Conservation (phyloP, 2,329 filamentous ascomycete species). For the Venturia carpophila region DNA sequence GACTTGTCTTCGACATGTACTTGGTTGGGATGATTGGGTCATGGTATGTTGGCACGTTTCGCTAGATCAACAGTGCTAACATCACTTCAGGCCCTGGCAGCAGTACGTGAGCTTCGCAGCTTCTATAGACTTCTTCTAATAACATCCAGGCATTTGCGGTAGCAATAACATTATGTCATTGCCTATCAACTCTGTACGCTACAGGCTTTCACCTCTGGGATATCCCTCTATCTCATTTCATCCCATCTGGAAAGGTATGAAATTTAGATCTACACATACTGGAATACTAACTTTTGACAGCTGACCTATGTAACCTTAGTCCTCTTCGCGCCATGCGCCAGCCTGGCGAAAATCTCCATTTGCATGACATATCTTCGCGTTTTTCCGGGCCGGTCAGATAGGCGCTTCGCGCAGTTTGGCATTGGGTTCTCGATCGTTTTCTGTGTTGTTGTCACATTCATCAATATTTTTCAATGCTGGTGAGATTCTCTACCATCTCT, state of each 20-base stretch:
- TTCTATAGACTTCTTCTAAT: not conserved
- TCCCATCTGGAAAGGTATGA: constrained; percentile 14
- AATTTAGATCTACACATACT: not conserved
- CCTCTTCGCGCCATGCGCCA: constrained; percentile 16
- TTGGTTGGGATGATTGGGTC: constrained; percentile 19
- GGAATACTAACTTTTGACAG: not conserved
- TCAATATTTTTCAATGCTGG: constrained; percentile 19
- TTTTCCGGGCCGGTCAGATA: constrained; percentile 14
- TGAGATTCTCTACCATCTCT: not conserved
- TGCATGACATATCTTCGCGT: constrained; percentile 19
- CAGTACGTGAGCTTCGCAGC: not conserved
- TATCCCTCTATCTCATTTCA: not conserved
- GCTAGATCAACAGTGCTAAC: not conserved
- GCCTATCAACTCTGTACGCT: constrained; percentile 12
- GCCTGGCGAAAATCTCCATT: constrained; percentile 19
- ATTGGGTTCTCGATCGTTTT: constrained; percentile 16
- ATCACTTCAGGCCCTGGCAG: not conserved
- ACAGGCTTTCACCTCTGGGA: constrained; percentile 17
- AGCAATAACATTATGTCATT: constrained; percentile 13
- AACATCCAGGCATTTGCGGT: constrained; percentile 6
- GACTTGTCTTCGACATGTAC: constrained; percentile 10
- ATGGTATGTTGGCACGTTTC: constrained; percentile 13
- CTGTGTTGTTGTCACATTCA: constrained; percentile 12
- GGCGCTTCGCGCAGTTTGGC: constrained; percentile 13
- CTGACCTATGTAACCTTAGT: constrained; percentile 17